phyloP scores from a whole-genome alignment of 768 basidiomycete genomes.

The Collybiopsis luxurians region DNA sequence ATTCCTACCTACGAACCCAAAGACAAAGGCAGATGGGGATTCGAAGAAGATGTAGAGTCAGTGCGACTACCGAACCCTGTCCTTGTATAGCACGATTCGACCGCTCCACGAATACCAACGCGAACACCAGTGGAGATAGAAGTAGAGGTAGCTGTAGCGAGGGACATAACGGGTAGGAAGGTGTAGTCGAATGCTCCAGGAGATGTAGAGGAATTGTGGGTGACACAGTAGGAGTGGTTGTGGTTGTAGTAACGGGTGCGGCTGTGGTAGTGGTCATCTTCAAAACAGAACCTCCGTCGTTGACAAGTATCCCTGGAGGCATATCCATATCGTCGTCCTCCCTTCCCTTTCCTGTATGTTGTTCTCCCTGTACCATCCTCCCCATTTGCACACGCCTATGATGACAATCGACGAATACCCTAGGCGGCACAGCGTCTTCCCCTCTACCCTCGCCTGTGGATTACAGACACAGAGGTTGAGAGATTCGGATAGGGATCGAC shows the following conservation, averaged over 20 bases:
- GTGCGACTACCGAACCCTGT: too few species aligned
- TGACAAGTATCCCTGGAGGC: neutral
- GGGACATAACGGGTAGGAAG: neutral
- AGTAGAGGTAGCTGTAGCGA: neutral
- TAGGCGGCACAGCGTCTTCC: conserved; percentile 1
- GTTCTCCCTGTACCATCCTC: neutral
- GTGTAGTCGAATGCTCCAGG: conserved; percentile 3
- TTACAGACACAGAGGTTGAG: too few species aligned
- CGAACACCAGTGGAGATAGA: neutral
- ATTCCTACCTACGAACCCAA: too few species aligned
- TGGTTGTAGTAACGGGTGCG: too few species aligned
- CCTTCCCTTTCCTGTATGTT: neutral
- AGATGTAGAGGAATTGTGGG: neutral
- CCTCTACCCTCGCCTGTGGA: too few species aligned
- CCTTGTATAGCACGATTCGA: too few species aligned
- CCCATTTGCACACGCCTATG: neutral
- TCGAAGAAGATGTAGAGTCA: too few species aligned
- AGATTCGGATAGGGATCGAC: too few species aligned
- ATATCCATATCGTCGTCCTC: neutral
- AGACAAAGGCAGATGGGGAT: too few species aligned
- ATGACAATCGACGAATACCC: neutral
- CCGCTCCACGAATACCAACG: too few species aligned
- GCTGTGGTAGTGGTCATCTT: too few species aligned
- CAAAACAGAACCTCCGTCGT: neutral
- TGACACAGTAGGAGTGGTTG: neutral